These are phyloP conservation scores for Suillus alpinus DNA, from an alignment of 768 basidiomycete species.

Conservation along the genomic window DNA sequence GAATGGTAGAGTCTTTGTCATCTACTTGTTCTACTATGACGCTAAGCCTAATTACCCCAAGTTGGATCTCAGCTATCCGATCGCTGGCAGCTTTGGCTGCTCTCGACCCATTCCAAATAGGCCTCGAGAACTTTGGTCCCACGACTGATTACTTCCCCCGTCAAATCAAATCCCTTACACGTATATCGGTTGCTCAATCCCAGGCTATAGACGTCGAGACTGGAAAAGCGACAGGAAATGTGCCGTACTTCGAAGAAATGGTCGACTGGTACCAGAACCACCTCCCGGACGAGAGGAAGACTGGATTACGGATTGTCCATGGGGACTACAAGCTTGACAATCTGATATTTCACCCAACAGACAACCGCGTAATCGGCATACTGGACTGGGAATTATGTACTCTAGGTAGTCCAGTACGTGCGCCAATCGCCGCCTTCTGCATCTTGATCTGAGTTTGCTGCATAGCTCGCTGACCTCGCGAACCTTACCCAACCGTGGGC, in stretches of 20 bases:
- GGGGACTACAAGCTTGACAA: conserved; percentile 99
- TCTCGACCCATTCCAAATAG: conserved; percentile 61
- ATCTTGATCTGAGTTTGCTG: neutral
- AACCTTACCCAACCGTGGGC: conserved; percentile 89
- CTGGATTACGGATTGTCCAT: conserved; percentile 85
- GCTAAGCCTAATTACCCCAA: conserved; percentile 23
- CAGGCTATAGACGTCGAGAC: conserved; percentile 65
- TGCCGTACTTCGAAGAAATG: conserved; percentile 74
- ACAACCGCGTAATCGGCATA: conserved; percentile 91
- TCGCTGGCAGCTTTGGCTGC: conserved; percentile 68
- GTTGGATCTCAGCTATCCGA: conserved; percentile 76
- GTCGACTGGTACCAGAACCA: conserved; percentile 73
- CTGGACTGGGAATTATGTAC: conserved; percentile 98
- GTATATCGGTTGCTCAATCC: conserved; percentile 79
- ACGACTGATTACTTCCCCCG: conserved; percentile 85
- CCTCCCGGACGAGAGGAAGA: conserved; percentile 73
- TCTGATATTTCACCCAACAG: conserved; percentile 87
- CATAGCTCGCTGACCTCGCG: conserved; percentile 88
- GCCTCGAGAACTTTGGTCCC: conserved; percentile 71
- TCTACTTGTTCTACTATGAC: neutral
- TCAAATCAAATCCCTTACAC: conserved; percentile 86
- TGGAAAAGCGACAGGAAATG: conserved; percentile 54
- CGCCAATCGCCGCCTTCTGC: neutral
- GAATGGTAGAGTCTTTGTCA: conserved; percentile 54
- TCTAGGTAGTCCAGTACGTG: conserved; percentile 80